phyloP scores from a whole-genome alignment of 129 eudicot species.

The Tagetes patula region DNA sequence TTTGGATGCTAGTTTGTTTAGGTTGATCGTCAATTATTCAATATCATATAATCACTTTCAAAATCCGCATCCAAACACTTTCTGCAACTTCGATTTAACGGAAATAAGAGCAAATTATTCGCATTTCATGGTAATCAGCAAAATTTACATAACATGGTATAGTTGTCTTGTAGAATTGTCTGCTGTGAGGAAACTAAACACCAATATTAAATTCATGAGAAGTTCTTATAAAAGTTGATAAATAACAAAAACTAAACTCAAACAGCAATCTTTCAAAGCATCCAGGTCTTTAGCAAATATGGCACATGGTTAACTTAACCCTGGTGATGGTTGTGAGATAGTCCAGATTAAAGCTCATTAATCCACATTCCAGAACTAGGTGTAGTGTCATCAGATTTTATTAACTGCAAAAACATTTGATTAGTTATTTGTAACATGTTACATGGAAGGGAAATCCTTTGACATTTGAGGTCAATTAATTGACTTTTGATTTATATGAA shows the following conservation, averaged over 20 bases:
- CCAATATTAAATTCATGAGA: slow-evolving; percentile 23
- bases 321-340: slow-evolving; percentile 2
- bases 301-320: slow-evolving; percentile 16
- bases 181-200: slow-evolving; percentile 21
- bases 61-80: neutral
- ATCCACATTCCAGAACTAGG: slow-evolving; percentile 16
- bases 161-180: slow-evolving; percentile 22
- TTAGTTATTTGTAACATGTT: neutral
- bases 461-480: neutral
- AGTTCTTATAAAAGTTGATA: slow-evolving; percentile 24
- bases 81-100: neutral
- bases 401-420: slow-evolving; percentile 29
- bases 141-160: slow-evolving; percentile 33
- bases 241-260: slow-evolving; percentile 28
- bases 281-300: slow-evolving; percentile 31
- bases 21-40: neutral
- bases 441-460: neutral
- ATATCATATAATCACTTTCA: neutral
- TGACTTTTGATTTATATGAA: neutral
- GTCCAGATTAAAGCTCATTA: slow-evolving; percentile 4
- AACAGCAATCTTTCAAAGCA: slow-evolving; percentile 32
- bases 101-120: slow-evolving; percentile 26
- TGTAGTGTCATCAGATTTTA: slow-evolving; percentile 2
- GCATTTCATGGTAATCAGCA: slow-evolving; percentile 31
- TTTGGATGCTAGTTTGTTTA: neutral